A percentile compares a stretch with the other conserved stretches of the same genome.
Evolutionary conservation across 202 grass and related monocot species (phyloP).

Genomic region (Hordeum pubiflorum): DNA sequence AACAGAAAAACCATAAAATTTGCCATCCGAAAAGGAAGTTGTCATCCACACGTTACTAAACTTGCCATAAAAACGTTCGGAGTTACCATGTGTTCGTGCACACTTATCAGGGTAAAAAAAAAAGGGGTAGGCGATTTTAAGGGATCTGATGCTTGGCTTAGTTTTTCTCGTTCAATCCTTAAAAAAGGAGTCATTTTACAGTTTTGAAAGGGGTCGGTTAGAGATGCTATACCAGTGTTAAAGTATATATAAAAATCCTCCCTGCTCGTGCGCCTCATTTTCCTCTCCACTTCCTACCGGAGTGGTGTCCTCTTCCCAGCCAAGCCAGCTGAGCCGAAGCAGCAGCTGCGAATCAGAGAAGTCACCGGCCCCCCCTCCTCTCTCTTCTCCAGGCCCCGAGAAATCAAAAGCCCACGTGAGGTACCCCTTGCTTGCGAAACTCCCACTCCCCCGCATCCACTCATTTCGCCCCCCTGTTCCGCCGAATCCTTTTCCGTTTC

Average conservation of each 20-base stretch:
- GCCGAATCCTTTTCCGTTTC: not conserved
- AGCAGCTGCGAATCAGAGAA: not conserved
- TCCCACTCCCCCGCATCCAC: conserved; percentile 23
- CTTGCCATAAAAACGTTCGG: too few species aligned
- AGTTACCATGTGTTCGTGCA: too few species aligned
- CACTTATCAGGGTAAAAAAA: too few species aligned
- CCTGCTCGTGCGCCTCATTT: not conserved
- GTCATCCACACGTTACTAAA: too few species aligned
- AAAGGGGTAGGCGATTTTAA: too few species aligned
- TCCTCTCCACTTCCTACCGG: not conserved
- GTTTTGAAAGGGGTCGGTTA: too few species aligned
- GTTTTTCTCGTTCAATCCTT: too few species aligned
- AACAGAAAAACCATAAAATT: too few species aligned
- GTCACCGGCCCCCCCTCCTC: not conserved
- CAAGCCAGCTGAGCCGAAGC: not conserved
- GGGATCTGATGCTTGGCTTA: too few species aligned
- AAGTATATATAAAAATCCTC: not conserved
- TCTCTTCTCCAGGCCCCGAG: not conserved
- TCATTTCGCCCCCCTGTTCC: not conserved
- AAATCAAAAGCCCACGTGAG: conserved; percentile 25
- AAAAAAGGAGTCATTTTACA: too few species aligned
- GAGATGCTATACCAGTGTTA: too few species aligned
- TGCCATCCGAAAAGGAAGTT: too few species aligned
- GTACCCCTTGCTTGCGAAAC: conserved; percentile 24
- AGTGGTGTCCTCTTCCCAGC: conserved; percentile 12